Conservation (phyloP, 495 filamentous ascomycete species). For the Paragyromitra xinjiangensis region DNA sequence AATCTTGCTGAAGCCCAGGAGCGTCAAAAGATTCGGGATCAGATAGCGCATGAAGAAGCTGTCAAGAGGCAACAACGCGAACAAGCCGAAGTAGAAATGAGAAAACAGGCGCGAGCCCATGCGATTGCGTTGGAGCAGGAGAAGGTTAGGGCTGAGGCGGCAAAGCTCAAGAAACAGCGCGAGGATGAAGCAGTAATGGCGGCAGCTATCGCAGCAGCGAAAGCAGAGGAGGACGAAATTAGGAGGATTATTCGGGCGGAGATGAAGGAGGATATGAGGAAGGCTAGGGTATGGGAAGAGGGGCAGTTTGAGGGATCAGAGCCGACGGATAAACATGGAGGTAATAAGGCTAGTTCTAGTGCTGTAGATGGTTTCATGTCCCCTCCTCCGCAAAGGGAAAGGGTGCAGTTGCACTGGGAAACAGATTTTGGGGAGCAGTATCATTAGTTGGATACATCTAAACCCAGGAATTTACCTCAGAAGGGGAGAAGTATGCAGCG, state of each 20-base stretch:
- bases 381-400: conserved; percentile 29
- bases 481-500: not conserved
- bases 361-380: not conserved
- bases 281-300: conserved; percentile 10
- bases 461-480: too few species aligned
- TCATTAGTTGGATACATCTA: conserved; percentile 4
- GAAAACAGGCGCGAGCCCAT: conserved; percentile 26
- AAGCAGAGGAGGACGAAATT: conserved; percentile 44
- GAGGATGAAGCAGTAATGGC: conserved; percentile 25
- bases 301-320: not conserved
- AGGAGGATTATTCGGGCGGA: conserved; percentile 44
- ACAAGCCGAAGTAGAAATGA: conserved; percentile 32
- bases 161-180: conserved; percentile 17
- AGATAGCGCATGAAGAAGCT: conserved; percentile 38
- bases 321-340: not conserved
- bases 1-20: conserved; percentile 31
- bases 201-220: conserved; percentile 8
- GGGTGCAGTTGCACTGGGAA: conserved; percentile 48
- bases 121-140: conserved; percentile 30
- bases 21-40: conserved; percentile 22
- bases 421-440: conserved; percentile 34
- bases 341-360: not conserved
- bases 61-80: conserved; percentile 25
- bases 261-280: conserved; percentile 49
- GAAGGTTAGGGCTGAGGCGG: not conserved